phyloP scores from a whole-genome alignment of 306 rosid species.

The Rubus parviflorus region DNA sequence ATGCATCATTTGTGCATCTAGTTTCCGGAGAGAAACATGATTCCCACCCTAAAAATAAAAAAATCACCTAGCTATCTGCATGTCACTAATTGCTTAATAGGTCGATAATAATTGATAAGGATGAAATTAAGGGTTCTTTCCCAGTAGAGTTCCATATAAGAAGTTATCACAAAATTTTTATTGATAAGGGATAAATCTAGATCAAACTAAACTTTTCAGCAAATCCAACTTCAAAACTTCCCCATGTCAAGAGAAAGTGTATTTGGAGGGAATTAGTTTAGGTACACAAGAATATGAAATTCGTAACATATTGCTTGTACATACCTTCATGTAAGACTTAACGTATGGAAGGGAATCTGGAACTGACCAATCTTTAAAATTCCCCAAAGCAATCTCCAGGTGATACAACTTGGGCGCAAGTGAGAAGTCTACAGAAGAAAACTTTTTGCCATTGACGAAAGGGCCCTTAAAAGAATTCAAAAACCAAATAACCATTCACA shows the following conservation, averaged over 20 bases:
- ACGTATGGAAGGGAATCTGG: slow-evolving; percentile 71
- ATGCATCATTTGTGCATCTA: background rate
- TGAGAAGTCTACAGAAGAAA: slow-evolving; percentile 78
- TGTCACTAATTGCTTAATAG: background rate
- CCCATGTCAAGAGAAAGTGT: background rate
- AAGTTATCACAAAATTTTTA: background rate
- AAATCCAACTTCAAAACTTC: background rate
- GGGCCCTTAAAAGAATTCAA: slow-evolving; percentile 59
- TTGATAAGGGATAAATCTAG: background rate
- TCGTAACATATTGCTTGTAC: slow-evolving; percentile 16
- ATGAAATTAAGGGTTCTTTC: background rate
- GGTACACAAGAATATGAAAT: background rate
- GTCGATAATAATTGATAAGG: background rate
- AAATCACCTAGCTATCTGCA: background rate
- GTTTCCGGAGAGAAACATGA: background rate
- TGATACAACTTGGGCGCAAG: slow-evolving; percentile 92
- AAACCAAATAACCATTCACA: slow-evolving; percentile 6
- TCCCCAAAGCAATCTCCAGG: slow-evolving; percentile 84
- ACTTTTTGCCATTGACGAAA: slow-evolving; percentile 69
- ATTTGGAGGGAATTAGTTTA: background rate
- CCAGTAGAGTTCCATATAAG: background rate
- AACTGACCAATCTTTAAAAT: slow-evolving; percentile 74
- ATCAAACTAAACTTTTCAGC: background rate
- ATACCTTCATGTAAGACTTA: slow-evolving; percentile 73
- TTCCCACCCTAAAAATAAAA: background rate